Percentiles rank a stretch among this genome's conserved stretches.
These are phyloP conservation scores for Sicyos edulis DNA, from an alignment of 306 rosid genomes.

Conservation along the genomic window DNA sequence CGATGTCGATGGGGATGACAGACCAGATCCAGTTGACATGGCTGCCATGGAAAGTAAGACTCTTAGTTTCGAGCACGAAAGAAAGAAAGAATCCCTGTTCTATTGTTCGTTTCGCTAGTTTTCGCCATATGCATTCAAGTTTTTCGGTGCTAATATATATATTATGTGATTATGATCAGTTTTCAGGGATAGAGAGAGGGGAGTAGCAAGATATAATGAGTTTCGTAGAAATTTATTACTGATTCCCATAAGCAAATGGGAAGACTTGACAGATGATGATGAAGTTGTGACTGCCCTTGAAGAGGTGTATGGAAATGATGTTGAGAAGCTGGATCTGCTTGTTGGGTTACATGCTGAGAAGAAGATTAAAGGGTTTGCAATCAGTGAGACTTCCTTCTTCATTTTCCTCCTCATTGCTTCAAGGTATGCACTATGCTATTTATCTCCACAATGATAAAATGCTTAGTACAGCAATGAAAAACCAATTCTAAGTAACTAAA, in stretches of 20 bases:
- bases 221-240: conserved; percentile 54
- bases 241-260: conserved; percentile 70
- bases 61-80: neutral
- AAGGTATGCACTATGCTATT: conserved; percentile 34
- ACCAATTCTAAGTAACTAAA: too few relatives aligned
- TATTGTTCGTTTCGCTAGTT: neutral
- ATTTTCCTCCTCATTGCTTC: conserved; percentile 63
- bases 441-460: neutral
- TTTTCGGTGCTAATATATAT: neutral
- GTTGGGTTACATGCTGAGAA: conserved; percentile 66
- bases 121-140: neutral
- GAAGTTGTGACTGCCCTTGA: conserved; percentile 38
- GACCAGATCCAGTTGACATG: conserved; percentile 64
- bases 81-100: neutral
- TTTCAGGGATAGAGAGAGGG: conserved; percentile 75
- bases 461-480: too few relatives aligned
- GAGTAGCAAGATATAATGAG: conserved; percentile 61
- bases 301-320: conserved; percentile 66
- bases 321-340: conserved; percentile 62
- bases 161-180: conserved; percentile 26
- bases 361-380: conserved; percentile 73
- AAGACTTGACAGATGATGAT: conserved; percentile 55
- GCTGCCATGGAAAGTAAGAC: conserved; percentile 59
- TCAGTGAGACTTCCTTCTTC: conserved; percentile 66
- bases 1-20: conserved; percentile 59